These are phyloP conservation scores for Prosopis cineraria DNA, from an alignment of 306 rosid species.

Conservation along the genomic window DNA sequence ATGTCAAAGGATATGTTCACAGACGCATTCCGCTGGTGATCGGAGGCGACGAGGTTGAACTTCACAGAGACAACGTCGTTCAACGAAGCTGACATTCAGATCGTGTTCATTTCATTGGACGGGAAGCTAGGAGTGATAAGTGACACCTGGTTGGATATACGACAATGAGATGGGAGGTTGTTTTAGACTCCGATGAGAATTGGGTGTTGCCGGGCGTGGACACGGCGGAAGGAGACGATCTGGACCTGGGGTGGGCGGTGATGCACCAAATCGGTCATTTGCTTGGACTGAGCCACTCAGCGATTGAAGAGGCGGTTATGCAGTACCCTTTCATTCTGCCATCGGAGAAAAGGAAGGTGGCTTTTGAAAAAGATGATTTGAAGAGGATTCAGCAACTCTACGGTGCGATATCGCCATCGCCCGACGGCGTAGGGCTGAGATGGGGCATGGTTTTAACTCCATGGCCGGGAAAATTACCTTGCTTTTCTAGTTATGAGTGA, in stretches of 20 bases:
- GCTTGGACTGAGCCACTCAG: slow-evolving; percentile 33
- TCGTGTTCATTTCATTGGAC: background rate
- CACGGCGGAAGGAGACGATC: background rate
- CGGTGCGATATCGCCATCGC: background rate
- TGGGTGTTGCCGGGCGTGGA: background rate
- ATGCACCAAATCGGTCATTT: slow-evolving; percentile 39
- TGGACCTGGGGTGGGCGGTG: slow-evolving; percentile 18
- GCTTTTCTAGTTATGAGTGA: background rate
- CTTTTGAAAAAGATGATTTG: slow-evolving; percentile 16
- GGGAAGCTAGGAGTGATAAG: background rate
- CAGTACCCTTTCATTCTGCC: slow-evolving; percentile 14
- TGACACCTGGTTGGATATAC: background rate
- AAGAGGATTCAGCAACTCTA: background rate
- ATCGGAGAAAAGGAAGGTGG: background rate
- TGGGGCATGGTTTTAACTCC: background rate
- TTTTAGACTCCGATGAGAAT: background rate
- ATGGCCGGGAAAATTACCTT: background rate
- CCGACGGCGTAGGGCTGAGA: background rate
- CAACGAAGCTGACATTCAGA: background rate
- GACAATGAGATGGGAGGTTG: background rate
- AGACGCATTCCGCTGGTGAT: background rate
- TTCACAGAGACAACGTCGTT: background rate
- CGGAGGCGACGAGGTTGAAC: background rate
- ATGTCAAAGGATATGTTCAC: background rate
- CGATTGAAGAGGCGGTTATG: slow-evolving; percentile 28